Base-by-base conservation (phyloP, 257 asterid species). In the Penstemon newberryi region DNA sequence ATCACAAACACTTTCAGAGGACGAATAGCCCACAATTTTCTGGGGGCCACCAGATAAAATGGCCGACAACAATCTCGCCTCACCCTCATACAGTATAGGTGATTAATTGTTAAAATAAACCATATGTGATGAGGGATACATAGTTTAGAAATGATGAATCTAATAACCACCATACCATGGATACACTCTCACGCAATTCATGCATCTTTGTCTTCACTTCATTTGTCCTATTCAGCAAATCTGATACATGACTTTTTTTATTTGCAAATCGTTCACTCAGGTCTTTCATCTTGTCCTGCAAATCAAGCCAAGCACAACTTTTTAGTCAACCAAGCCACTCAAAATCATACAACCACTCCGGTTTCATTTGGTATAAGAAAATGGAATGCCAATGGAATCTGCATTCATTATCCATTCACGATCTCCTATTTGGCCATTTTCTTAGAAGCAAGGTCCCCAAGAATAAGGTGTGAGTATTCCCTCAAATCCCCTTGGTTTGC, bases 161-260 rank as follows among this genome's bases (percentile, higher is more conserved):
- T 39, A 59, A 51, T 63, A 67, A 65, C 49, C 73, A 71, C 38
- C 78, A 70, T 87, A 92, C 98, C 89, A 70, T 78, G 42, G 92
- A 78, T 70, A 70, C 78, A 64, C 67, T 80, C 42, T 88, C 84
- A 71, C 79, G 57, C 81, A 89, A 70, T 43, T 87, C 92, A 41
- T 79, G 91, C 75, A 76, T 84, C 92, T 66, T 78, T 81, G 84
- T 86, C 80, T 86, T 82, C 59, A 82, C 88, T 87, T 94, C 89
- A 47, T 86, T 80, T 66, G 97, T 79, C 79, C 59, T 85, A 40
- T 80, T 96, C 83, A 83, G 63, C 85, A 89, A 79, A 67, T 57
- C 75, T 70, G 85, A 80, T 79, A 84, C 78, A 63, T 79, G 80
- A 67, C 76, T 54, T 77, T 78, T 91, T 87, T 86, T 94, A 75